phyloP scores from a whole-genome alignment of 306 rosid genomes.

The Fagus sylvatica region DNA sequence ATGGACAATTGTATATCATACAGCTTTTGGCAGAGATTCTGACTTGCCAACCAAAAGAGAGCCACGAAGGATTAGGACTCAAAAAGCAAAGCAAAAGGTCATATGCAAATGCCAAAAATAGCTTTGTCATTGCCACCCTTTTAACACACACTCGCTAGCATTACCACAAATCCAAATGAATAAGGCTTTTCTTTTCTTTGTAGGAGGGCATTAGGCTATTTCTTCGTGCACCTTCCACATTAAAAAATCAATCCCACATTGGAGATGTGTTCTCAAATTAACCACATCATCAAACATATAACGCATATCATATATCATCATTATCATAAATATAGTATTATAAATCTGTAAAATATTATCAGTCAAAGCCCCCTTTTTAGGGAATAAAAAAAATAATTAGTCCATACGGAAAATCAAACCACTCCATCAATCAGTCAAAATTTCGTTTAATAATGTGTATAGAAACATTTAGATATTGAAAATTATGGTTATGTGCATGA shows the following conservation, averaged over 20 bases:
- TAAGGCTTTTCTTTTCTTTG: neutral
- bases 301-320: neutral
- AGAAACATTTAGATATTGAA: neutral
- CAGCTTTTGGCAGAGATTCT: neutral
- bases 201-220: constrained; percentile 4
- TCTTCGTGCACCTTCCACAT: constrained; percentile 29
- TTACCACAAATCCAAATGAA: constrained; percentile 1
- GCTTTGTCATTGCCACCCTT: constrained; percentile 13
- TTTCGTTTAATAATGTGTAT: neutral
- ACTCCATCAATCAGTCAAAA: neutral
- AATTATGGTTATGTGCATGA: neutral
- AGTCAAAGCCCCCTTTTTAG: neutral
- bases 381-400: neutral
- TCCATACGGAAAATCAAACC: neutral
- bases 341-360: neutral
- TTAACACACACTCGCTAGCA: neutral
- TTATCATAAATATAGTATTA: neutral
- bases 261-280: constrained; percentile 7
- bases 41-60: constrained; percentile 23
- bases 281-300: neutral
- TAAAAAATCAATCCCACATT: constrained; percentile 6
- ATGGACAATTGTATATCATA: neutral
- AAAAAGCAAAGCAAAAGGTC: neutral
- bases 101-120: neutral
- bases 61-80: neutral